Conservation (phyloP, 257 asterid species). For the Petunia axillaris region DNA sequence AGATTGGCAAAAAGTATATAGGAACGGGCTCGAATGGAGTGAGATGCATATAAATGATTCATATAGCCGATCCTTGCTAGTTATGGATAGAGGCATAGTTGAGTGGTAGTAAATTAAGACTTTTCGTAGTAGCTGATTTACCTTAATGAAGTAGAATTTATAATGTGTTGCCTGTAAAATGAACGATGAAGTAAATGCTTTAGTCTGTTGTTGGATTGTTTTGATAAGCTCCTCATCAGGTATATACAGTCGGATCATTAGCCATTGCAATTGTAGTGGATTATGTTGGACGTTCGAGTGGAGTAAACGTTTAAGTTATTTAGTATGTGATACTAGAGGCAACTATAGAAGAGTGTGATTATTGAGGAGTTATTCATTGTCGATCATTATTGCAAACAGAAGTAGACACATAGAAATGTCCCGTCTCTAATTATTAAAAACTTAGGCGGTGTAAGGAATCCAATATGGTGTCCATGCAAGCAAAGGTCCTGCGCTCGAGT, state of each 20-base stretch:
- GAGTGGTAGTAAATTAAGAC: background rate
- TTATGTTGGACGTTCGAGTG: constrained; percentile 15
- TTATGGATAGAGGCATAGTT: background rate
- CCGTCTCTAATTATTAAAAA: background rate
- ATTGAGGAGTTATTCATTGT: constrained; percentile 3
- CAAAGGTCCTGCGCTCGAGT: background rate
- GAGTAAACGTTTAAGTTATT: background rate
- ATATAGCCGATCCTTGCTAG: background rate
- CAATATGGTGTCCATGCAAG: background rate
- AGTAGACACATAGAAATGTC: background rate
- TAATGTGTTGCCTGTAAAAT: background rate
- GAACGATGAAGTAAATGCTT: background rate
- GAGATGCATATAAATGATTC: background rate
- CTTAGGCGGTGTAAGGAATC: background rate
- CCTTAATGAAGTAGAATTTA: constrained; percentile 21
- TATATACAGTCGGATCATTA: background rate
- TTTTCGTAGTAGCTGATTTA: background rate
- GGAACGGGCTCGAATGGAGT: constrained; percentile 2
- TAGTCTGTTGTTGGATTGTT: background rate
- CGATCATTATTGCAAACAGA: constrained; percentile 3
- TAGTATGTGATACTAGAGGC: background rate
- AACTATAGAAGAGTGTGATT: background rate
- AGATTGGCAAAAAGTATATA: background rate
- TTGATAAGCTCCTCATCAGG: background rate
- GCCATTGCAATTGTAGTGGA: constrained; percentile 2